phyloP scores from a whole-genome alignment of 2,329 filamentous ascomycete genomes.

The Verticillium albo-atrum region DNA sequence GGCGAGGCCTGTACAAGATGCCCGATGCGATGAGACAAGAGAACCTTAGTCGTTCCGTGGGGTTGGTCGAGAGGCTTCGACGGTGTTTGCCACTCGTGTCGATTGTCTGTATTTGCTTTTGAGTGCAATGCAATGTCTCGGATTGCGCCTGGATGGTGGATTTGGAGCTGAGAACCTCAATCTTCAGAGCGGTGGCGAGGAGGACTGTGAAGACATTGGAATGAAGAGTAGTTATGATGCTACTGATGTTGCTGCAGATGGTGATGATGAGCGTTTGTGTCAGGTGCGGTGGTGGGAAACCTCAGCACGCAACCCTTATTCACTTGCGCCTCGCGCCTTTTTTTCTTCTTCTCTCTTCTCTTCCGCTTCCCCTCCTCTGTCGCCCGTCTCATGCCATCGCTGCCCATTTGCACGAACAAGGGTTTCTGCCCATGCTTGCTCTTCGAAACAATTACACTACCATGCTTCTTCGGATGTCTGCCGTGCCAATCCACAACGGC shows the following conservation, averaged over 20 bases:
- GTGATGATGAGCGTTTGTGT: no score
- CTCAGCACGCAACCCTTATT: background rate
- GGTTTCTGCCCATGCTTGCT: background rate
- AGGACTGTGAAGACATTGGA: no score
- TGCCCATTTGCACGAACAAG: background rate
- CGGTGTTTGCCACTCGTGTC: background rate
- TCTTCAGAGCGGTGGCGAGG: background rate
- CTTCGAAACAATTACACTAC: background rate
- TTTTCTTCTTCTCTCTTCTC: background rate
- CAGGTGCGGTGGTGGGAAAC: background rate
- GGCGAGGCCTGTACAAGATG: no score
- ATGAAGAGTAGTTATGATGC: no score
- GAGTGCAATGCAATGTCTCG: background rate
- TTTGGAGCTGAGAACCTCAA: no score
- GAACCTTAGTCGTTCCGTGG: background rate
- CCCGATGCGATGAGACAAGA: background rate
- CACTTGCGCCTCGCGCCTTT: background rate
- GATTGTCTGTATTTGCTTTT: background rate
- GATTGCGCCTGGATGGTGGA: background rate
- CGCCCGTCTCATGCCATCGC: background rate
- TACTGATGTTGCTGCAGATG: no score
- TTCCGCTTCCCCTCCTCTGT: background rate
- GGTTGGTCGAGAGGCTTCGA: background rate
- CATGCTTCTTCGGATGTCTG: background rate
- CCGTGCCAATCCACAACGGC: background rate